Conservation (phyloP, 306 rosid species). For the Geum urbanum region DNA sequence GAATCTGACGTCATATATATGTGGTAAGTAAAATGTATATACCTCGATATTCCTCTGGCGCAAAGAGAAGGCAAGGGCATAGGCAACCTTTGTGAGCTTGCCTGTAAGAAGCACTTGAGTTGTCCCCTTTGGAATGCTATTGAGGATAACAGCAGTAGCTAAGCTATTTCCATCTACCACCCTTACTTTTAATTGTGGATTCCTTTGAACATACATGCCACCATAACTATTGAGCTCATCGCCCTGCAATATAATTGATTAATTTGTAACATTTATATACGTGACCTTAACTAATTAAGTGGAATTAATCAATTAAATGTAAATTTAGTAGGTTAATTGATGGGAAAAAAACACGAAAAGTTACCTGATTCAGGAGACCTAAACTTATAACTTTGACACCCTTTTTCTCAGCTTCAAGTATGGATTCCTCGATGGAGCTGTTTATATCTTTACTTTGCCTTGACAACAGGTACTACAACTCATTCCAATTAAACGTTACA, state of each 20-base stretch:
- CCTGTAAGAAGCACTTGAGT: conserved; percentile 61
- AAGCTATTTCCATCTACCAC: conserved; percentile 76
- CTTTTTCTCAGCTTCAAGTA: conserved; percentile 36
- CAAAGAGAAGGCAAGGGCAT: conserved; percentile 46
- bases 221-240: conserved; percentile 62
- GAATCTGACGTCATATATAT: not conserved
- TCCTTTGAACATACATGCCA: conserved; percentile 37
- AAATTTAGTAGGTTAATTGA: not conserved
- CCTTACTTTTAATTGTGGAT: conserved; percentile 53
- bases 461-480: conserved; percentile 24
- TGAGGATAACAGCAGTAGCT: conserved; percentile 49
- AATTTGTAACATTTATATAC: not conserved
- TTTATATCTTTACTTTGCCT: conserved; percentile 33
- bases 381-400: conserved; percentile 34
- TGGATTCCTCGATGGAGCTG: conserved; percentile 30
- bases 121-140: conserved; percentile 55
- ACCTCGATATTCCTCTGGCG: conserved; percentile 57
- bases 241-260: conserved; percentile 28
- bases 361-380: conserved; percentile 44
- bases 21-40: not conserved
- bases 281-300: not conserved
- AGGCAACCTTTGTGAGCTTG: conserved; percentile 63
- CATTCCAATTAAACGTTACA: not conserved
- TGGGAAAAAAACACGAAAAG: not conserved
- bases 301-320: not conserved